Evolutionary conservation across 163 green algal genomes (phyloP).

Genomic region (Dunaliella salina): DNA sequence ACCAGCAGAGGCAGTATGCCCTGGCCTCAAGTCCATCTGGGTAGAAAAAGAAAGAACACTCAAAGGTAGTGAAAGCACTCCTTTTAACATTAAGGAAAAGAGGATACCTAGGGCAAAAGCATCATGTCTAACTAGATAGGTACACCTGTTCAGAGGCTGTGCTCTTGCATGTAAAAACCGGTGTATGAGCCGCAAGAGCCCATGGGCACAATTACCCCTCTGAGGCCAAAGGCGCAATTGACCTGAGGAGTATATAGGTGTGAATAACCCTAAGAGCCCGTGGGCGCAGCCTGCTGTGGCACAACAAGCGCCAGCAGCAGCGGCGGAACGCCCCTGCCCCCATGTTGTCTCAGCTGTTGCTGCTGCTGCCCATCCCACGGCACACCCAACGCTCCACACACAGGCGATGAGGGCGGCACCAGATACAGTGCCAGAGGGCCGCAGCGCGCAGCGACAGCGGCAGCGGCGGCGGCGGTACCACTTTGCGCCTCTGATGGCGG

Average conservation of each 20-base stretch:
- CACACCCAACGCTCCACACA: neutral
- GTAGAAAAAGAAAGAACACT: neutral
- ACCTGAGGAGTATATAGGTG: no score
- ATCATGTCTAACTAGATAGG: no score
- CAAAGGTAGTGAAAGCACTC: neutral
- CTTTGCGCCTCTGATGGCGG: no score
- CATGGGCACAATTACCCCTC: no score
- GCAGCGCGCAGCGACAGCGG: conserved; percentile 1
- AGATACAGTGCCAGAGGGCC: conserved; percentile 11
- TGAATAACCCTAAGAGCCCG: neutral
- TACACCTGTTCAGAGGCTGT: neutral
- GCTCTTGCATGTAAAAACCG: neutral
- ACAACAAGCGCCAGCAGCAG: neutral
- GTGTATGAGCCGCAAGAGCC: neutral
- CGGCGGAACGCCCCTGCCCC: no score
- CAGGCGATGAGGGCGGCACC: conserved; percentile 15
- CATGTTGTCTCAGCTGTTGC: neutral
- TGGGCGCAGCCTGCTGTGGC: neutral
- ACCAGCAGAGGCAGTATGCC: neutral
- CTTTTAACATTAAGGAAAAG: no score
- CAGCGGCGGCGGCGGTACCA: neutral
- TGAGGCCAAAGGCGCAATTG: no score
- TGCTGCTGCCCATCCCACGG: neutral
- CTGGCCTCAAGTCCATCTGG: neutral
- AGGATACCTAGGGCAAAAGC: neutral